Base-by-base conservation (phyloP, 768 basidiomycete genomes). In the Austroboletus eburneus region DNA sequence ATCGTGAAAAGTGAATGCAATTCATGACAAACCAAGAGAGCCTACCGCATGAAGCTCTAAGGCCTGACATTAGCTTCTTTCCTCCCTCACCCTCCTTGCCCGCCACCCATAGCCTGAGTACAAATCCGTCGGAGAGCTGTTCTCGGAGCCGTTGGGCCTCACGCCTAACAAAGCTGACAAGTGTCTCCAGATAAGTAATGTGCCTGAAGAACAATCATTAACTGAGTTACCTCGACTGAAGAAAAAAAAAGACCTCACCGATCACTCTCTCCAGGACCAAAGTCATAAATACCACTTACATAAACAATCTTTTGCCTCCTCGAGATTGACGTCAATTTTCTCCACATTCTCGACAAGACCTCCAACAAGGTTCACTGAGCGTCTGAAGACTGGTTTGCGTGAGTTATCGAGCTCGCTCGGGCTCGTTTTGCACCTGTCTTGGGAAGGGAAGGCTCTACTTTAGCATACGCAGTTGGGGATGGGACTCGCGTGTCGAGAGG, bases 81-180 rank as follows among this genome's bases (percentile, higher is more conserved):
- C 71, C 45, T 9, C 55, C 62, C 41, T 66, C 64, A 20, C 63
- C 56, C 43, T 71, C 69, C 32, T 45, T 57, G 2, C 70, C 70
- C 18, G 69, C 55, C 13, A 48, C 51, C 12, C 57, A 57, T 27
- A 58, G 57, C 18, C 72, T 70, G 21, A 69, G 49, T 43, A 72
- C 40, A 33, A 17, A 55, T 33, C 67, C 68, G 50, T 83, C 80
- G 2, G 69, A 57, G 21, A 84, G 50, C 20, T 45, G 48, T 48
- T 94, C 85, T n/a, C n/a, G n/a, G 27, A 96, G 69, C 43, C 91
- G 65, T 14, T 71, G 69, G 27, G 87, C 69, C 69, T 95, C 93
- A 43, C 79, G 70, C 39, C 92, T 72, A 16, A 90, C 64, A 56
- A 89, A 94, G 30, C 59, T 62, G 10, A 87, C 83, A 14, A 92